Base-by-base conservation (phyloP, 1,284 basidiomycete species). In the Malassezia sp. region DNA sequence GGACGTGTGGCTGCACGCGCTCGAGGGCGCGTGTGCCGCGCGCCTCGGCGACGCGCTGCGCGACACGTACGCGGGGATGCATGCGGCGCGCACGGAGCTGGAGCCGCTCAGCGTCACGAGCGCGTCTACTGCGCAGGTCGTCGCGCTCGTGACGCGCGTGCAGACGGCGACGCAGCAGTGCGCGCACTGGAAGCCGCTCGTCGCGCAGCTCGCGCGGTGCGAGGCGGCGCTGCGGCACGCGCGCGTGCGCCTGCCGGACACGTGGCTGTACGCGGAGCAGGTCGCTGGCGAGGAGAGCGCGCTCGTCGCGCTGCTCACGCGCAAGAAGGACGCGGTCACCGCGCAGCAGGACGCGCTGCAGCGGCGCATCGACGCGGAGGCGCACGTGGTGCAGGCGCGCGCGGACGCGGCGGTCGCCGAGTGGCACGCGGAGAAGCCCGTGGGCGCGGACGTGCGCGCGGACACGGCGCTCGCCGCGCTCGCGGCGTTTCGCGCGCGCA, bases 231-330 rank as follows among this genome's bases (percentile, higher is more conserved):
- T 97, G 48, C 89, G 96, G 72, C 80, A 90, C 42, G 95, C 97
- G 72, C 77, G 93, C 72, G 96, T 87, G 75, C 86, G 90, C 64
- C 97, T 97, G 68, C 83, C 88, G 1, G 80, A 84, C 38, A 91
- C 97, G 70, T 99, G 93, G 93, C 80, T 97, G 0, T 93, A 96
- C 71, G 88, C 88, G 60, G 93, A 97, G 71, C 91, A 96, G 71
- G 80, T 99, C 37, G 80, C 87, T 56, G 87, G 90, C 38, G 93
- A 97, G 74, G 96, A 90, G 90, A 87, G 85, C 64, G 89, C 91
- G 17, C 95, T 93, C 74, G 89, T 89, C 56, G 91, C 97, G 74
- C 93, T 97, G 52, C 76, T 97, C 70, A 89, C 87, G 74, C 79
- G 91, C 63, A 97, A 97, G 80, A 93, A 90, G 62, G 88, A 91